Percentiles rank a stretch among this genome's conserved stretches.
Evolutionary conservation across 768 basidiomycete genomes (phyloP).

Genomic region (Sarcodon aspratus): DNA sequence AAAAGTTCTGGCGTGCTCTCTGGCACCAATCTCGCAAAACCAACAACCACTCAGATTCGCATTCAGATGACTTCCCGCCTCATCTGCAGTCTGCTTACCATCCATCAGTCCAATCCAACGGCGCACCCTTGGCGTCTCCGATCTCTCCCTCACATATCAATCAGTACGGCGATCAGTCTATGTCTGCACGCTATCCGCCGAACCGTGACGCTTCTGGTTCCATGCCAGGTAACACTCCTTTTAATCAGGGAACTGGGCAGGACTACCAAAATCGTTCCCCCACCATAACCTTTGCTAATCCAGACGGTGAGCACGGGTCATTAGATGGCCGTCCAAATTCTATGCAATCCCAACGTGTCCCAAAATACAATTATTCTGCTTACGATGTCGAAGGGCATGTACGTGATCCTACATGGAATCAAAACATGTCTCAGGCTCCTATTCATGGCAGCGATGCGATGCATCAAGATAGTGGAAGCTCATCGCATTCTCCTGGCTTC

Average conservation of each 20-base stretch:
- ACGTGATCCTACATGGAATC: conserved; percentile 16
- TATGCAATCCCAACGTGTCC: conserved; percentile 27
- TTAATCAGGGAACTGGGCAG: conserved; percentile 25
- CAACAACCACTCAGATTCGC: conserved; percentile 9
- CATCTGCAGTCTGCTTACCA: conserved; percentile 25
- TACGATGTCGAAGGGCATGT: conserved; percentile 24
- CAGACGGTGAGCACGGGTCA: conserved; percentile 21
- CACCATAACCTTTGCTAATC: conserved; percentile 24
- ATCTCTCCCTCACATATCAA: conserved; percentile 15
- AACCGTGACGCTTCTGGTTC: conserved; percentile 32
- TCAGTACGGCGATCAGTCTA: conserved; percentile 29
- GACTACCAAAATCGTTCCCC: conserved; percentile 37
- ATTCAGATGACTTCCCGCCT: conserved; percentile 35
- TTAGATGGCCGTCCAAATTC: conserved; percentile 17
- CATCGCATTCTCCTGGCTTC: conserved; percentile 42
- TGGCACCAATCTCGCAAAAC: conserved; percentile 28
- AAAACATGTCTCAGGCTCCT: conserved; percentile 15
- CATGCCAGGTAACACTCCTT: conserved; percentile 28
- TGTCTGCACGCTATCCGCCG: conserved; percentile 41
- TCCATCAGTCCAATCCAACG: conserved; percentile 10
- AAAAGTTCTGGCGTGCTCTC: conserved; percentile 62
- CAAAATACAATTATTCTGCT: conserved; percentile 40
- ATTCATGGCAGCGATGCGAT: conserved; percentile 32
- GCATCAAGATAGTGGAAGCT: conserved; percentile 27
- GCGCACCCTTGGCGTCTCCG: conserved; percentile 13